Evolutionary conservation across 2,329 filamentous ascomycete species (phyloP), one percentile per base, ranked within the genome.

Genomic region (Cytospora piceae): DNA sequence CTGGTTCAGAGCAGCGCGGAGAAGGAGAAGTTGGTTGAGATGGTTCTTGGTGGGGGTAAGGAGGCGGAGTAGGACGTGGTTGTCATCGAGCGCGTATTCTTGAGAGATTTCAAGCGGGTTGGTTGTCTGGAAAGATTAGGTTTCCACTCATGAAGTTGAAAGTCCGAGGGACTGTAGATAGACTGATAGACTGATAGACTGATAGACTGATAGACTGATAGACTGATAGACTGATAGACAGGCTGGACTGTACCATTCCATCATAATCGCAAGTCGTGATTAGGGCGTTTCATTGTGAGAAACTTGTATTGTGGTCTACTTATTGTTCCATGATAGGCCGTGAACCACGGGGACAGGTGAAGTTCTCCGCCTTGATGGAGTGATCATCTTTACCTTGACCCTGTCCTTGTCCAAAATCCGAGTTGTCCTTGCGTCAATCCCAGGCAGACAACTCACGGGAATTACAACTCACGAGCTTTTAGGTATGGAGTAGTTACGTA

Each of bases 1-100:
- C 31, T 75, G 64, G 71, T 74, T 9, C 70, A 74, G 70, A 73
- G 72, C 67, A 75, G 71, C 57, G 70, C 69, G 5, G 73, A 73
- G 69, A 72, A 67, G 70, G 70, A 71, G 4, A 72, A 71, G 68
- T 42, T 72, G 63, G 58, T 73, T 31, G 70, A 73, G 64, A 73
- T 74, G 73, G 70, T 75, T 17, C 32, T 75, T 37, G 71, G 72
- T 4, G 53, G 72, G 4, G 53, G 57, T 8, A 63, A 66, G 15
- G 49, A 67, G 58, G 68, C 63, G 4, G 53, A 46, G 14, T 53
- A 58, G 27, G 11, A 14, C 11, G 11, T 22, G n/a, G n/a, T 14
- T 12, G 46, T 49, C n/a, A n/a, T 24, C 6, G 46, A 14, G 22
- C n/a, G 46, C 46, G n/a, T 22, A 14, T 24, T 4, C 17, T 46